Evolutionary conservation across 768 basidiomycete species (phyloP).

Genomic region (Lyophyllum shimeji): DNA sequence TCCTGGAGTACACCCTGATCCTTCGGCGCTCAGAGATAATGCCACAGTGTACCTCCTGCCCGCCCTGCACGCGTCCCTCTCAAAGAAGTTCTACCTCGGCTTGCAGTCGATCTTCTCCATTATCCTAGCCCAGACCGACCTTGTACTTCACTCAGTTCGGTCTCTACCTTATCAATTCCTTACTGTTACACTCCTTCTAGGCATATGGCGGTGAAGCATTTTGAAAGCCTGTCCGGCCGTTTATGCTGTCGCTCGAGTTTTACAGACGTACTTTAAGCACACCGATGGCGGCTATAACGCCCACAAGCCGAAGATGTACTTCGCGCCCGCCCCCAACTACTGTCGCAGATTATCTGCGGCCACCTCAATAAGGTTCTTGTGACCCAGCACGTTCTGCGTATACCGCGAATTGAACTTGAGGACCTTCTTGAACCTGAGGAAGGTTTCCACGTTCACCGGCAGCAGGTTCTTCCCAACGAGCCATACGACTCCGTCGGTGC

Average conservation of each 20-base stretch:
- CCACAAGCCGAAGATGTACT: no score
- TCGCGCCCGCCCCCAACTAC: not conserved
- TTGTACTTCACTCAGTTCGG: no score
- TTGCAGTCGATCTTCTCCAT: slow-evolving; percentile 22
- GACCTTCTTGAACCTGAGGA: slow-evolving; percentile 4
- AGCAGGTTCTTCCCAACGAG: slow-evolving; percentile 3
- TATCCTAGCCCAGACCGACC: slow-evolving; percentile 17
- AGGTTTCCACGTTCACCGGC: slow-evolving; percentile 2
- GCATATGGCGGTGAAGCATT: no score
- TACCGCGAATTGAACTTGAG: slow-evolving; percentile 13
- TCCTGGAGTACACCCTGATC: no score
- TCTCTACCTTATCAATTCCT: no score
- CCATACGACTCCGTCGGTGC: slow-evolving; percentile 8
- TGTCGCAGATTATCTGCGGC: not conserved
- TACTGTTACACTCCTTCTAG: no score
- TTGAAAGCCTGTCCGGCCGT: no score
- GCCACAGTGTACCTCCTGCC: not conserved
- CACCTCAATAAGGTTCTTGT: slow-evolving; percentile 7
- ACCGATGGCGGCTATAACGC: no score
- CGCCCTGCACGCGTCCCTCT: slow-evolving; percentile 5
- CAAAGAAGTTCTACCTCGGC: slow-evolving; percentile 26
- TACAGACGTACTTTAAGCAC: no score
- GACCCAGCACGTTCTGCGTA: slow-evolving; percentile 7
- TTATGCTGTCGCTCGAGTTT: no score
- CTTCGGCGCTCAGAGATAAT: no score